Conservation (phyloP, 495 filamentous ascomycete species). For the Lophium mytilinum region DNA sequence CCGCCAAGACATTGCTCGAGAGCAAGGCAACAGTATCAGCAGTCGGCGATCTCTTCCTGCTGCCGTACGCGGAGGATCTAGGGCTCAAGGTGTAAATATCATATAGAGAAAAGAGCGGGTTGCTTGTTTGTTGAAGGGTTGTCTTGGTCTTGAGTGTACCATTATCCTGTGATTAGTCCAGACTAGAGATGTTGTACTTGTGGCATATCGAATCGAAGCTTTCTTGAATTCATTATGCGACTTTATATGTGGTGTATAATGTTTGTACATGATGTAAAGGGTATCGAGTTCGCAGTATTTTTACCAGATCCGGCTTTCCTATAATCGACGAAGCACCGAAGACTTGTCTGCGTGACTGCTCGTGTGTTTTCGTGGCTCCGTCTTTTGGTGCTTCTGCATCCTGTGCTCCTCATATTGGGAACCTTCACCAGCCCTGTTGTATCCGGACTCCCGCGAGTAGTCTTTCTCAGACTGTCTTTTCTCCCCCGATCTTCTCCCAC, state of each 20-base stretch:
- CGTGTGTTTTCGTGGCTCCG: no score
- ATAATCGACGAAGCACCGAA: no score
- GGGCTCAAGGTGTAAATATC: constrained; percentile 79
- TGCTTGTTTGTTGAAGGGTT: constrained; percentile 1
- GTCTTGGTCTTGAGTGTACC: constrained; percentile 14
- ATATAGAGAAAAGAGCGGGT: background rate
- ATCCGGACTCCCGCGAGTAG: no score
- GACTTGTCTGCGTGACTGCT: no score
- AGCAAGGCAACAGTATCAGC: constrained; percentile 80
- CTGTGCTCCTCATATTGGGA: no score
- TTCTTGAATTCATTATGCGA: background rate
- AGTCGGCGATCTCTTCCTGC: constrained; percentile 78
- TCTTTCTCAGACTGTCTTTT: background rate
- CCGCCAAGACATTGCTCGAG: constrained; percentile 73
- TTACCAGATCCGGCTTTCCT: no score
- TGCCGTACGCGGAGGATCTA: constrained; percentile 90
- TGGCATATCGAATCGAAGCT: constrained; percentile 12
- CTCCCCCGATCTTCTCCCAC: background rate
- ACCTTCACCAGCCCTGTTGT: no score
- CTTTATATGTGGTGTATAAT: no score
- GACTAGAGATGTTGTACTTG: constrained; percentile 17
- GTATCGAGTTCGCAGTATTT: no score
- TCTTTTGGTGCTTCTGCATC: no score
- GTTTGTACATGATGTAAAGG: no score
- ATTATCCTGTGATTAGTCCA: constrained; percentile 28